Evolutionary conservation across 495 filamentous ascomycete species (phyloP).

Genomic region (Talaromyces borbonicus): DNA sequence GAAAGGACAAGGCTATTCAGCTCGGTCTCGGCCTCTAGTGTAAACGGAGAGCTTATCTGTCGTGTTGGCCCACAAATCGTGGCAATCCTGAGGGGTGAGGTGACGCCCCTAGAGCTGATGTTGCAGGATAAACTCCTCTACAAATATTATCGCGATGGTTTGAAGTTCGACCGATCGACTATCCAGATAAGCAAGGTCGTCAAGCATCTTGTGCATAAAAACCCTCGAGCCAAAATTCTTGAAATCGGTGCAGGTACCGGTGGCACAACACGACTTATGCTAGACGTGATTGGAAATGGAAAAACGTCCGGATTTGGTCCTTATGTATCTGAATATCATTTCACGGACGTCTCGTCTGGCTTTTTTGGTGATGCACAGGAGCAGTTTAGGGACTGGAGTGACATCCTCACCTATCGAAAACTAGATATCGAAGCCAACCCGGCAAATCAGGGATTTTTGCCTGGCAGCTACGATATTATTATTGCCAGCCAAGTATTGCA

Average conservation of each 20-base stretch:
- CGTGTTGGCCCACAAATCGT: not conserved
- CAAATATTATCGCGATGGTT: not conserved
- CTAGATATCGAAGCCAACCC: too few relatives aligned
- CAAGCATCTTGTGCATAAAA: conserved; percentile 4
- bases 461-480: too few relatives aligned
- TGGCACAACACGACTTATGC: conserved; percentile 27
- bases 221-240: conserved; percentile 5
- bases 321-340: conserved; percentile 36
- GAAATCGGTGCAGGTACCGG: conserved; percentile 6
- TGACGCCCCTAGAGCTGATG: not conserved
- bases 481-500: too few relatives aligned
- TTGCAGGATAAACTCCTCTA: not conserved
- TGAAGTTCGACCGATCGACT: too few relatives aligned
- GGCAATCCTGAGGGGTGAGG: not conserved
- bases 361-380: too few relatives aligned
- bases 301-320: conserved; percentile 24
- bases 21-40: not conserved
- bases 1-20: not conserved
- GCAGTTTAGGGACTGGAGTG: too few relatives aligned
- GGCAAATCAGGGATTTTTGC: too few relatives aligned
- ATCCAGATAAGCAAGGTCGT: not conserved
- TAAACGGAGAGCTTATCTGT: not conserved
- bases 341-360: too few relatives aligned
- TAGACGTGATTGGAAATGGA: conserved; percentile 8
- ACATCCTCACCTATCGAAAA: too few relatives aligned